These are phyloP conservation scores for Adansonia madagascariensis DNA, from an alignment of 441 rosid species.

Conservation along the genomic window DNA sequence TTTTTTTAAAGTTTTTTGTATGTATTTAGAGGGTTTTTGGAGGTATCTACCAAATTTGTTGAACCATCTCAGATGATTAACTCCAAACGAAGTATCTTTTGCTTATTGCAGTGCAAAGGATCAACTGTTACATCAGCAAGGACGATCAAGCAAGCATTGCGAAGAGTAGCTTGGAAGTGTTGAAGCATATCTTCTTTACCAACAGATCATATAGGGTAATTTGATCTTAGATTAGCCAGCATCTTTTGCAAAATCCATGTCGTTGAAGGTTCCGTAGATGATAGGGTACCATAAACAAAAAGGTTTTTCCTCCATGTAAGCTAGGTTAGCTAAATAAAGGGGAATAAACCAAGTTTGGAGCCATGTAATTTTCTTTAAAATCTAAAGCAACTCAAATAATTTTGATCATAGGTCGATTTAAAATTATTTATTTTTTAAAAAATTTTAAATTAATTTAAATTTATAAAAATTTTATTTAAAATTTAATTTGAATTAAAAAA, in stretches of 20 bases:
- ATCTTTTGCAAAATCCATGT: constrained; percentile 18
- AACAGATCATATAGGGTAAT: too few relatives aligned
- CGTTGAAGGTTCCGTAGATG: constrained; percentile 24
- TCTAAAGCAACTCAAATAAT: too few relatives aligned
- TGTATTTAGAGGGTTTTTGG: too few relatives aligned
- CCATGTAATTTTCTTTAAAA: too few relatives aligned
- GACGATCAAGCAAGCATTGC: constrained; percentile 58
- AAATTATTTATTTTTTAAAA: too few relatives aligned
- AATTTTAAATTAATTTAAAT: too few relatives aligned
- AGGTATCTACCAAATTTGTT: too few relatives aligned
- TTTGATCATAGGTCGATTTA: too few relatives aligned
- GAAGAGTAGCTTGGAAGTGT: constrained; percentile 55
- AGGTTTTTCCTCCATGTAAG: neutral
- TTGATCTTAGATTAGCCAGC: too few relatives aligned
- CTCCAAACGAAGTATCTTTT: constrained; percentile 1
- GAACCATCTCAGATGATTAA: neutral
- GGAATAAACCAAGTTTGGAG: neutral
- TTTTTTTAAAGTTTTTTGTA: too few relatives aligned
- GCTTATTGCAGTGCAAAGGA: constrained; percentile 60
- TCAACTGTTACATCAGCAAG: constrained; percentile 38
- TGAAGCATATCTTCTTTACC: constrained; percentile 31
- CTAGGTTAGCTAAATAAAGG: constrained; percentile 12
- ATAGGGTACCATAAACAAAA: neutral
- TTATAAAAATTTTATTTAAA: too few relatives aligned
- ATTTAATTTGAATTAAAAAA: too few relatives aligned